These are phyloP conservation scores for Liriodendron chinense DNA, from an alignment of 164 flowering plant species.

Conservation along the genomic window DNA sequence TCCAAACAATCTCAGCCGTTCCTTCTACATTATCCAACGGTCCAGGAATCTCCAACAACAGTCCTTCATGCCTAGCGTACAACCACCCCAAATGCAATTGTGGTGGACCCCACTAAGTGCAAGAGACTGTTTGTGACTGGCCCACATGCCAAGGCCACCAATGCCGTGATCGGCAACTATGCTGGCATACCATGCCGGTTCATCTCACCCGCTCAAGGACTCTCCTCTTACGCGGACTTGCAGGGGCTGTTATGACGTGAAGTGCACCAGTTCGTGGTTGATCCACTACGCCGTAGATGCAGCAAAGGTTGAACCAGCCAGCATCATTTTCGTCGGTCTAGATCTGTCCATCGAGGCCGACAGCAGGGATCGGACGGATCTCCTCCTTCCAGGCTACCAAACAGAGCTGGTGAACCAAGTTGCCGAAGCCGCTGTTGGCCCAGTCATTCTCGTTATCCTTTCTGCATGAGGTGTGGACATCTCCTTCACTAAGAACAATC, in stretches of 20 bases:
- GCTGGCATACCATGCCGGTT: not conserved
- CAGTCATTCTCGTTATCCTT: conserved; percentile 56
- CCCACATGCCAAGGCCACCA: too few species aligned
- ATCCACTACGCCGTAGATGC: not conserved
- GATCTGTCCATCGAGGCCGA: conserved; percentile 69
- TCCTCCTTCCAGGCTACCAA: conserved; percentile 69
- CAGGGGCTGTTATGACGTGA: not conserved
- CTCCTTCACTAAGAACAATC: conserved; percentile 63
- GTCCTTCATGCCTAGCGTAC: too few species aligned
- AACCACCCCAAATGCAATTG: too few species aligned
- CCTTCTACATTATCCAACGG: too few species aligned
- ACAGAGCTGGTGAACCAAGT: conserved; percentile 57
- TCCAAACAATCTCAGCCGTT: too few species aligned
- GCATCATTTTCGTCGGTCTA: conserved; percentile 59
- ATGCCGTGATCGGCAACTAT: too few species aligned
- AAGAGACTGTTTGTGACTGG: too few species aligned
- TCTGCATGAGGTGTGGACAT: conserved; percentile 73
- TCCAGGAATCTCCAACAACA: too few species aligned
- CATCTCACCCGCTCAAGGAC: not conserved
- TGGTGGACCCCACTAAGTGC: too few species aligned
- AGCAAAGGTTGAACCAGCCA: not conserved
- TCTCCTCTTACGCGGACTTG: not conserved
- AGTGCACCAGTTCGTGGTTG: not conserved
- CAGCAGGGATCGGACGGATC: conserved; percentile 36
- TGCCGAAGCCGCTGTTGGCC: conserved; percentile 55